Evolutionary conservation across 768 basidiomycete genomes (phyloP), one percentile per base, ranked within the genome.

Genomic region (Gymnopilus junonius): DNA sequence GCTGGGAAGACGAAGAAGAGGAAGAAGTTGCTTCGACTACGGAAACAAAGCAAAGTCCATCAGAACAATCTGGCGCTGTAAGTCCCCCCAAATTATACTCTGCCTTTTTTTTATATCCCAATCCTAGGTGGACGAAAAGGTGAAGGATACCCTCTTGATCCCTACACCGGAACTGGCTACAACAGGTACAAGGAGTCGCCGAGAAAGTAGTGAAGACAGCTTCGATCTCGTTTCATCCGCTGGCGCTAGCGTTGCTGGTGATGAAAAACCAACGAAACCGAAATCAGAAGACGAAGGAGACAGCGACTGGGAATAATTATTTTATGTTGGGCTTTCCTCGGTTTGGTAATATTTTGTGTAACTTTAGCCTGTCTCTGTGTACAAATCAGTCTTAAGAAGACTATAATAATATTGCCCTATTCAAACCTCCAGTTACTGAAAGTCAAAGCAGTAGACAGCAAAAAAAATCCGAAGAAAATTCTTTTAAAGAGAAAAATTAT

Each of bases 1-100:
- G 87, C 69, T 97, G 94, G 94, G 94, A 95, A 72, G 93, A 93
- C 63, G 94, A 95, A 55, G 94, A 95, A n/a, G 93, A 94, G n/a
- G 90, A 91, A 54, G 48, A 46, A 15, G 50, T 65, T 46, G 39
- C 63, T 17, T 60, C 67, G 53, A 62, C 60, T 23, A 21, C 64
- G 10, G 53, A 58, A 15, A 56, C 62, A 7, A 70, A 64, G 60
- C 12, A 58, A 70, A 54, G 39, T 21, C 45, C 35, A 11, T 39
- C 39, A 55, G 61, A 25, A 29, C 58, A 55, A 25, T 37, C 57
- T 17, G 37, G 56, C 12, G 32, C 65, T 23, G 67, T 68, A 61
- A 58, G 64, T 56, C 37, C 20, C 34, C 23, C n/a, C 4, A 20
- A 20, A 34, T 32, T 45, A 46, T 29, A 54, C 45, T 39, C 57